Percentiles rank a stretch among this genome's conserved stretches.
phyloP scores from a whole-genome alignment of 345 rosid genomes.

The Melaleuca alternifolia region DNA sequence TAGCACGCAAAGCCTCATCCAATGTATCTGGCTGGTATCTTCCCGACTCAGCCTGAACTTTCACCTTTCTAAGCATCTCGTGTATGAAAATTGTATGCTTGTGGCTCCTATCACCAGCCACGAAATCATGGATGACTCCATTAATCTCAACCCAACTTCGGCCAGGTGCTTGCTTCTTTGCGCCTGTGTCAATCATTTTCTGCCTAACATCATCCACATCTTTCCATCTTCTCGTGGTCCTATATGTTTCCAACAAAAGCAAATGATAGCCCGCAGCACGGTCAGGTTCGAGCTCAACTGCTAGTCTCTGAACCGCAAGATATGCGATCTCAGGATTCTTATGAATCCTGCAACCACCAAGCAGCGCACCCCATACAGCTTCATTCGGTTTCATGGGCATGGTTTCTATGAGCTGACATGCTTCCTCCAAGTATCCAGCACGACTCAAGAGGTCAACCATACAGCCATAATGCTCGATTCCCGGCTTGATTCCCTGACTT shows the following conservation, averaged over 20 bases:
- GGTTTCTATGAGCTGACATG: constrained; percentile 19
- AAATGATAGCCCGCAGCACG: constrained; percentile 24
- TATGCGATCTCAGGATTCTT: constrained; percentile 40
- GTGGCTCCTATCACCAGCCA: constrained; percentile 39
- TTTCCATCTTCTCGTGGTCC: constrained; percentile 27
- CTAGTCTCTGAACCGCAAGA: constrained; percentile 17
- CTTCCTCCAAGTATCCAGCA: constrained; percentile 41
- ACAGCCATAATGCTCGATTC: constrained; percentile 57
- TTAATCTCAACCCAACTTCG: constrained; percentile 47
- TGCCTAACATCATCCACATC: constrained; percentile 24
- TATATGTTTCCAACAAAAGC: constrained; percentile 29
- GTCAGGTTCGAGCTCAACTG: constrained; percentile 30
- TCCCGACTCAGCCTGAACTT: constrained; percentile 10
- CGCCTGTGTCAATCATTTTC: constrained; percentile 39
- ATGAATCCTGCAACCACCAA: constrained; percentile 46
- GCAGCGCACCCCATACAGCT: constrained; percentile 62
- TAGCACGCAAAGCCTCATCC: not conserved
- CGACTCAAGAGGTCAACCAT: constrained; percentile 60
- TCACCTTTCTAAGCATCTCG: constrained; percentile 15
- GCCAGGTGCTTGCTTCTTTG: constrained; percentile 37
- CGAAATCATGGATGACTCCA: constrained; percentile 43
- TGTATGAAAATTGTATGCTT: constrained; percentile 14
- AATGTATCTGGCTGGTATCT: constrained; percentile 3
- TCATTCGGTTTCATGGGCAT: constrained; percentile 59
- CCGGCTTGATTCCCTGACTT: constrained; percentile 31